Base-by-base conservation (phyloP, 306 rosid species). In the Acmispon strigosus region DNA sequence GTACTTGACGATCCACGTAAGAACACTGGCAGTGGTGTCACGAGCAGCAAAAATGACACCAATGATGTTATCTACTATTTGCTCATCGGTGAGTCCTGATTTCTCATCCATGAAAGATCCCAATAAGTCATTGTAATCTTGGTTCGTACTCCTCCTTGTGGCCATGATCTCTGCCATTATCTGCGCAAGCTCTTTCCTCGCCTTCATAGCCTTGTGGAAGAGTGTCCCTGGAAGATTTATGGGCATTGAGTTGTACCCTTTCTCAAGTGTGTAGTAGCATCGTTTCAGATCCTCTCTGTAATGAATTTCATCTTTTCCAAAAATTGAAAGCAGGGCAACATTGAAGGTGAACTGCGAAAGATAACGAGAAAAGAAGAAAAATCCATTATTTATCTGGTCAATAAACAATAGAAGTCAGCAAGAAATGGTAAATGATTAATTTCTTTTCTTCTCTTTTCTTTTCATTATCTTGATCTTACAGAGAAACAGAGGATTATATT, bases 221-320 rank as follows among this genome's bases (percentile, higher is more conserved):
- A 91, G 96, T 53, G 99, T 91, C 10, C 97, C 92, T 0, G 96
- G 97, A 14, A 94, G 59, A 54, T 91, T 91, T 19, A 94, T 82
- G 14, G 97, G 90, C 99, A 94, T 94, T 62, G 99, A 94, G 68
- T 94, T 94, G 86, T 94, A 94, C 14, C 96, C 97, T 81, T 82
- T 87, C 68, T 94, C 99, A 2, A 94, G 85, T 42, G 79, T 85
- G 91, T 80, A 87, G 86, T 94, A 94, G 80, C 97, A 89, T 16
- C 86, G 42, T 62, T 91, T 91, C 45, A 94, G 89, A 81, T 86
- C 97, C 54, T 90, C 96, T 65, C 86, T 81, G 68, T 82, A 87
- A 3, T 80, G 67, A 42, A 60, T 80, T 69, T 89, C 94, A 7
- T 94, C 97, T 58, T 86, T 83, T 27, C 99, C 97, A 3, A 94